Conservation (phyloP, 441 rosid genomes). For the Oxalis stricta region DNA sequence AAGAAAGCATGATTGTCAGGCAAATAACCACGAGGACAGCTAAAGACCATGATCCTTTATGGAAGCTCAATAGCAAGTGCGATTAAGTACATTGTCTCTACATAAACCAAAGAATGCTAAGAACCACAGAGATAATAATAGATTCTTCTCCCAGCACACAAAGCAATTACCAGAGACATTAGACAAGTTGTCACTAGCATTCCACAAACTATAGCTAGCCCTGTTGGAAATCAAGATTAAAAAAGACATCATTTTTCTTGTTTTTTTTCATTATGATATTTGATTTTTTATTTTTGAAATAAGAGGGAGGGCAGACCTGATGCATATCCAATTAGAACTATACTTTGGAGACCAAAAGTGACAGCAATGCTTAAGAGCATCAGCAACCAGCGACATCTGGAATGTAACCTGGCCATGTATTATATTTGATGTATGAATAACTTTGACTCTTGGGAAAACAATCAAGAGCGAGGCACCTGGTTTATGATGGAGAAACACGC, state of each 20-base stretch:
- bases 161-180: constrained; percentile 52
- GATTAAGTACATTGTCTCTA: constrained; percentile 37
- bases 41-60: constrained; percentile 47
- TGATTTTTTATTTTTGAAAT: too few relatives aligned
- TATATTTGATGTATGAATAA: constrained; percentile 44
- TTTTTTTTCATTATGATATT: too few relatives aligned
- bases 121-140: constrained; percentile 28
- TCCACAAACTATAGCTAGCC: constrained; percentile 36
- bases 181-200: constrained; percentile 60
- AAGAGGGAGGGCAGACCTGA: constrained; percentile 24
- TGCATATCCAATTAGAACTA: constrained; percentile 29
- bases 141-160: constrained; percentile 42
- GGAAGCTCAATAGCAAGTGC: constrained; percentile 32
- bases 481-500: constrained; percentile 61
- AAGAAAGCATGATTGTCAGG: constrained; percentile 39
- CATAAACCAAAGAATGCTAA: constrained; percentile 32
- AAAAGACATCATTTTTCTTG: neutral
- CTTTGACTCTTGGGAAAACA: constrained; percentile 57
- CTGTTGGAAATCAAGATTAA: constrained; percentile 23
- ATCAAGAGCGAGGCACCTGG: constrained; percentile 47
- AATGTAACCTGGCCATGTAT: constrained; percentile 49
- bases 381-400: constrained; percentile 46
- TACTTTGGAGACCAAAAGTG: constrained; percentile 33
- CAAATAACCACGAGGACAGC: constrained; percentile 21
- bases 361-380: constrained; percentile 48